These are phyloP conservation scores for Pyricularia grisea DNA, from an alignment of 2,329 filamentous ascomycete genomes.

Conservation along the genomic window DNA sequence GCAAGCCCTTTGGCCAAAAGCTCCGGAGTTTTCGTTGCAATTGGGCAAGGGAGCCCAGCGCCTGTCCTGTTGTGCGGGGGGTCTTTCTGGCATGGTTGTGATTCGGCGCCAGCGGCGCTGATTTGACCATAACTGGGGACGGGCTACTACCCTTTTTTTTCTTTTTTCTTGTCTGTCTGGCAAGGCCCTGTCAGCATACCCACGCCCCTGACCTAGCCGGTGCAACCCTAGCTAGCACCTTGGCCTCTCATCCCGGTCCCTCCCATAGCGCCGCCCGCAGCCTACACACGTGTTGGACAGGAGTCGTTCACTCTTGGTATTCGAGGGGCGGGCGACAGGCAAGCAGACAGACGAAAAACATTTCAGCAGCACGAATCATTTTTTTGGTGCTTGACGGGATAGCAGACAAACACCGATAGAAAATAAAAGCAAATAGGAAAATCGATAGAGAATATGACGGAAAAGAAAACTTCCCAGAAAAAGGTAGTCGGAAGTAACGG, in stretches of 20 bases:
- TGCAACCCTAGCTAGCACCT: constrained; percentile 3
- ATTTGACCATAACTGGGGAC: not conserved
- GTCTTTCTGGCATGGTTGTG: not conserved
- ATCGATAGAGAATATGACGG: not conserved
- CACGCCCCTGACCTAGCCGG: constrained; percentile 4
- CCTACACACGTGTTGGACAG: not conserved
- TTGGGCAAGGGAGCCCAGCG: not conserved
- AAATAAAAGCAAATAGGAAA: not conserved
- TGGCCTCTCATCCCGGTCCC: not conserved
- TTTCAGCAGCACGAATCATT: not conserved
- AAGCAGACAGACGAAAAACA: not conserved
- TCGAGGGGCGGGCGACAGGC: not conserved
- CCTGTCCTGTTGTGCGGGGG: not conserved
- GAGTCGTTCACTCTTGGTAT: not conserved
- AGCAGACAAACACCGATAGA: not conserved
- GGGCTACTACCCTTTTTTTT: not conserved
- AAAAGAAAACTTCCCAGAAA: not conserved
- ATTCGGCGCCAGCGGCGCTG: not conserved
- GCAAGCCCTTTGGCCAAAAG: not conserved
- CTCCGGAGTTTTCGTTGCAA: constrained; percentile 1
- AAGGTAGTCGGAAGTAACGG: not conserved
- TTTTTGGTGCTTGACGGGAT: not conserved
- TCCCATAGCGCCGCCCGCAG: not conserved
- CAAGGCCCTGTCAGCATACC: not conserved
- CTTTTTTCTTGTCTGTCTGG: not conserved